Conservation (phyloP, 805 yeast species). For the Candida fluviatilis region DNA sequence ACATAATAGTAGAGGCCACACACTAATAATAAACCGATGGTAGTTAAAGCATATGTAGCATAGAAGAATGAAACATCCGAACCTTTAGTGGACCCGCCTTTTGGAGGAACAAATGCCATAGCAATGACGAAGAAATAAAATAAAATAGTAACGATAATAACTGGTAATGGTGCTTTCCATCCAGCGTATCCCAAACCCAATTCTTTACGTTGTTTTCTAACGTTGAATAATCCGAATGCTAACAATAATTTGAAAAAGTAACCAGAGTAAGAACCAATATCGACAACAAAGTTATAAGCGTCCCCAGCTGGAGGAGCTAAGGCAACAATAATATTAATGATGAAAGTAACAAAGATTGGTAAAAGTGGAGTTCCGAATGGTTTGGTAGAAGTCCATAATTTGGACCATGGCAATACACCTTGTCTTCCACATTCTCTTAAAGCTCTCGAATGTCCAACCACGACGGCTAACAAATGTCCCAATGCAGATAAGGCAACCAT, state of each 20-base stretch:
- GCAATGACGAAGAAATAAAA: constrained; percentile 36
- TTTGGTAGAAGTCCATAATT: constrained; percentile 24
- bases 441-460: constrained; percentile 26
- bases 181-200: constrained; percentile 31
- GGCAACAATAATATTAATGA: constrained; percentile 22
- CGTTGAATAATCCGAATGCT: constrained; percentile 22
- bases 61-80: constrained; percentile 41
- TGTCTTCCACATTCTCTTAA: constrained; percentile 32
- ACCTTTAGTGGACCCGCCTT: constrained; percentile 32
- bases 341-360: constrained; percentile 19
- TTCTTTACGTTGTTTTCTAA: constrained; percentile 26
- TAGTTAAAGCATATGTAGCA: constrained; percentile 37
- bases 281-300: constrained; percentile 30
- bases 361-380: constrained; percentile 30
- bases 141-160: constrained; percentile 26
- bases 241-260: constrained; percentile 24
- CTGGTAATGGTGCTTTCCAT: constrained; percentile 29
- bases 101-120: constrained; percentile 41
- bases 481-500: constrained; percentile 29
- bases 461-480: constrained; percentile 25
- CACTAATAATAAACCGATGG: constrained; percentile 27
- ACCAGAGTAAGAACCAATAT: constrained; percentile 25
- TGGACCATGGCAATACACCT: constrained; percentile 28
- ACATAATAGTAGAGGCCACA: constrained; percentile 32
- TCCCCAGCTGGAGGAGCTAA: constrained; percentile 34